phyloP scores from a whole-genome alignment of 2,329 filamentous ascomycete species.

The Endothia cerciana region DNA sequence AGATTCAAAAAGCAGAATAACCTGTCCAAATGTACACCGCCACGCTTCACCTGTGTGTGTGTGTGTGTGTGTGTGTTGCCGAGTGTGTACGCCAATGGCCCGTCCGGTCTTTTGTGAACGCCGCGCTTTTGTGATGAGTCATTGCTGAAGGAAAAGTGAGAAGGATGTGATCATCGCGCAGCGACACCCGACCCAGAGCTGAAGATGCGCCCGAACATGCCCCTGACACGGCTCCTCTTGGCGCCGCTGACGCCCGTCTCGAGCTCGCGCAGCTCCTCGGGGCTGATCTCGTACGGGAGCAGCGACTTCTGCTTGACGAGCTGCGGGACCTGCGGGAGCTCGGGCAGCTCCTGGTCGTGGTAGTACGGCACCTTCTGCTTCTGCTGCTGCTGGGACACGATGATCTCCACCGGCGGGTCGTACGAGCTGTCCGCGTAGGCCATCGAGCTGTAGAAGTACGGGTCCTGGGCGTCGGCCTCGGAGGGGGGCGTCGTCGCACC shows the following conservation, averaged over 20 bases:
- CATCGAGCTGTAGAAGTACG: slow-evolving; percentile 43
- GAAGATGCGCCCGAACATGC: slow-evolving; percentile 59
- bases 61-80: neutral
- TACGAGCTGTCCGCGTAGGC: slow-evolving; percentile 45
- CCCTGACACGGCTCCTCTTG: slow-evolving; percentile 44
- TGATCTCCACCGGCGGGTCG: slow-evolving; percentile 54
- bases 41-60: neutral
- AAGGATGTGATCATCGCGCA: slow-evolving; percentile 38
- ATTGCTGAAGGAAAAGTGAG: neutral
- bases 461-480: slow-evolving; percentile 44
- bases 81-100: neutral
- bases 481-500: slow-evolving; percentile 56
- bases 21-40: neutral
- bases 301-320: slow-evolving; percentile 36
- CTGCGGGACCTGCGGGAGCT: slow-evolving; percentile 25
- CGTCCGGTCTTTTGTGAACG: slow-evolving; percentile 7
- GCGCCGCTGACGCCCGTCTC: slow-evolving; percentile 55
- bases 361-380: slow-evolving; percentile 38
- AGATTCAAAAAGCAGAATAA: neutral
- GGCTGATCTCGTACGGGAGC: slow-evolving; percentile 60
- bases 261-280: slow-evolving; percentile 55
- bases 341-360: slow-evolving; percentile 34
- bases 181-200: slow-evolving; percentile 44
- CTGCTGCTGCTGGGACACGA: slow-evolving; percentile 44
- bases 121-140: slow-evolving; percentile 8